Conservation (phyloP, 495 filamentous ascomycete genomes). For the Xylaria nigripes region DNA sequence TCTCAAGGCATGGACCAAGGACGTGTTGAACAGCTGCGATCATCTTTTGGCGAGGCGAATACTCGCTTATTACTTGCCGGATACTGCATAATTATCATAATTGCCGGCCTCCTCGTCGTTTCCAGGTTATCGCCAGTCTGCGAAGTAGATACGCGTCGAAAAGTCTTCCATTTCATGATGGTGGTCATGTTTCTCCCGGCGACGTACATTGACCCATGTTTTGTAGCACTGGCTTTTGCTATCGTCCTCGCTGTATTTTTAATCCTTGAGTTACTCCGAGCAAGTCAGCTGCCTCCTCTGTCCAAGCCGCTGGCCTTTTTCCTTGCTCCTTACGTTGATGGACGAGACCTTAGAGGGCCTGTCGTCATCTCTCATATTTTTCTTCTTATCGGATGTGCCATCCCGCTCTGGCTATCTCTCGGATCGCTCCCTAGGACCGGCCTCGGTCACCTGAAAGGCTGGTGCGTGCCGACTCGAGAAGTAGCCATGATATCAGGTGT, state of each 20-base stretch:
- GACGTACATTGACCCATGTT: conserved; percentile 76
- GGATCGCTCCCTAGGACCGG: conserved; percentile 51
- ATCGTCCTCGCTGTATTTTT: conserved; percentile 75
- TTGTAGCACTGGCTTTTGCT: conserved; percentile 65
- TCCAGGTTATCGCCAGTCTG: conserved; percentile 58
- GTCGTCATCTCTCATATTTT: conserved; percentile 96
- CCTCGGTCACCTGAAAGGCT: conserved; percentile 50
- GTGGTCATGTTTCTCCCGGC: conserved; percentile 88
- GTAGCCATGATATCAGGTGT: conserved; percentile 84
- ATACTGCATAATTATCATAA: conserved; percentile 64
- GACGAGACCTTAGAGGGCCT: conserved; percentile 82
- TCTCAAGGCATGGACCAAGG: neutral
- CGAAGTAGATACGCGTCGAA: conserved; percentile 94
- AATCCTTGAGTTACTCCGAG: conserved; percentile 79
- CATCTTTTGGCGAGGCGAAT: conserved; percentile 63
- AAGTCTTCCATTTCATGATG: conserved; percentile 98
- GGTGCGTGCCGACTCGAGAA: conserved; percentile 63
- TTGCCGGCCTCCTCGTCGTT: conserved; percentile 63
- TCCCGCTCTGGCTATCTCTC: conserved; percentile 86
- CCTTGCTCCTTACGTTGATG: conserved; percentile 88
- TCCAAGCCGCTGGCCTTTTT: conserved; percentile 76
- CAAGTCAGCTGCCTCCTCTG: conserved; percentile 82
- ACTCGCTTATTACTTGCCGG: conserved; percentile 67
- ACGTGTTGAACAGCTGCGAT: neutral
- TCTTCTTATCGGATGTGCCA: conserved; percentile 88